Base-by-base conservation (phyloP, 768 basidiomycete species). In the Tylopilus subfusipes region DNA sequence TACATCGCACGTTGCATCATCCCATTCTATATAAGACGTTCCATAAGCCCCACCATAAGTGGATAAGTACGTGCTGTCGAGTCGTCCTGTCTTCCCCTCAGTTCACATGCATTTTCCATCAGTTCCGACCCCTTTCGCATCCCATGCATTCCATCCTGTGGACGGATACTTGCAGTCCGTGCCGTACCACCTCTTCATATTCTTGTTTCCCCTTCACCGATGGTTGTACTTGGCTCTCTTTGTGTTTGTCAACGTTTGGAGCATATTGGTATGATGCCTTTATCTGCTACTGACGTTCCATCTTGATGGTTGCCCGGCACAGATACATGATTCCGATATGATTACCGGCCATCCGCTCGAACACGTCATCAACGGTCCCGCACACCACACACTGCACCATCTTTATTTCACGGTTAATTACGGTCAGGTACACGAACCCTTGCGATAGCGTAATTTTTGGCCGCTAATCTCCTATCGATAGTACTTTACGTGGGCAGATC, bases 271-370 rank as follows among this genome's bases (percentile, higher is more conserved):
- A 66, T 48, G 85, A 39, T 77, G 29, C 12, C 18, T 16, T 5
- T 5, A 14, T 18, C 31, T 31, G 16, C 21, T 11, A 22, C 6
- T 30, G 36, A 52, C 45, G 45, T 14, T 46, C 25, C 13, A 52
- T 42, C 27, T 46, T 22, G 18, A 40, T 22, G 12, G 39, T 22
- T 29, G n/a, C 1, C 29, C 13, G 24, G 10, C 9, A 25, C 66
- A 93, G 92, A 99, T 99, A 61, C 96, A 99, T 68, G 97, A 99
- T 72, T 95, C 93, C 4, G 97, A 98, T 75, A 98, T 99, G 96
- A 84, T 98, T 65, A 91, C 92, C 27, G 95, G 89, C 4, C 88
- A 92, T 68, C 76, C 85, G 5, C 80, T 97, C 5, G 96, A 98
- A 73, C 85, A 79, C 55, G 73, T 90, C 68, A 94, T 99, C 74